phyloP scores from a whole-genome alignment of 371 early-diverging fungal genomes.

The Mortierella sp. region DNA sequence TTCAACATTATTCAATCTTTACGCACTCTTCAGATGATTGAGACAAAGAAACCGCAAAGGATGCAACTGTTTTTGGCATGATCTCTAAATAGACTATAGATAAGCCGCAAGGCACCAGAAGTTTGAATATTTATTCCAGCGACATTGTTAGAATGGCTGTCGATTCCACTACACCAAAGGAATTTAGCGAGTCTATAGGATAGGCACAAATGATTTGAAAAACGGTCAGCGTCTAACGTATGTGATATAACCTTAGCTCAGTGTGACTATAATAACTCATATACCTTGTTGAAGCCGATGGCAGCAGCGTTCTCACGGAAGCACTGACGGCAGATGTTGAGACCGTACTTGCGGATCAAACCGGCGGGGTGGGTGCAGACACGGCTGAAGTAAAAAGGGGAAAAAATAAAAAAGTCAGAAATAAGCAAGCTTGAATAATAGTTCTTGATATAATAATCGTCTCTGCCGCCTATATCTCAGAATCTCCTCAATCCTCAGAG shows the following conservation, averaged over 20 bases:
- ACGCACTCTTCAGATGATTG: background rate
- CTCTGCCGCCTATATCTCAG: background rate
- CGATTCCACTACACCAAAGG: constrained; percentile 11
- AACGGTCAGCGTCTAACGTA: background rate
- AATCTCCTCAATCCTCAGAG: background rate
- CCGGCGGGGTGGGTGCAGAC: constrained; percentile 99
- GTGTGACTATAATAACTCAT: too few species aligned
- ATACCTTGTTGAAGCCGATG: constrained; percentile 98
- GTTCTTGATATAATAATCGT: background rate
- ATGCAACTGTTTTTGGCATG: background rate
- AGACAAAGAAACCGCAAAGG: background rate
- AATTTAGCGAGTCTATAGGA: constrained; percentile 42
- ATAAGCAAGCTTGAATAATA: background rate
- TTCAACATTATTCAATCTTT: too few species aligned
- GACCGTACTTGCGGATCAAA: constrained; percentile 99
- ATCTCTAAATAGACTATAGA: background rate
- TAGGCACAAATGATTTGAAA: background rate
- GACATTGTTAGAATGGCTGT: constrained; percentile 11
- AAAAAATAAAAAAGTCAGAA: constrained; percentile 13
- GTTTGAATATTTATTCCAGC: constrained; percentile 46
- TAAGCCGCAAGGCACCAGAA: constrained; percentile 24
- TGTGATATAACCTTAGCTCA: background rate
- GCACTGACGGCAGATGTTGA: constrained; percentile 99
- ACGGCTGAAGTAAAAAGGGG: constrained; percentile 73
- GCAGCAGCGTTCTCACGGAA: constrained; percentile 99